These are phyloP conservation scores for Albatrellus sp. DNA, from an alignment of 1,284 basidiomycete genomes.

Conservation along the genomic window DNA sequence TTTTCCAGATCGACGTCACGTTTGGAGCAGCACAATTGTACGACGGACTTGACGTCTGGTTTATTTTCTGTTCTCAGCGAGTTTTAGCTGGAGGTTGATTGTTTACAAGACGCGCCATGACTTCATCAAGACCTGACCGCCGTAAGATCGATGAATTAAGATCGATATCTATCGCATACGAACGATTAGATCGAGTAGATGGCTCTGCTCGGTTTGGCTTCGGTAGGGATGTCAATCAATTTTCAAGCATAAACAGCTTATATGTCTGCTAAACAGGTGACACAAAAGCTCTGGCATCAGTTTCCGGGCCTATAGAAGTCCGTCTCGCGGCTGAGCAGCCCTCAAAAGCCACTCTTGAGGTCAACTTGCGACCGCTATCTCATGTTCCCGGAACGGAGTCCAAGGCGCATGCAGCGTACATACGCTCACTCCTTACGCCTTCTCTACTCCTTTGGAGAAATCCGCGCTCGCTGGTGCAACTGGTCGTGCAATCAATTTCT, in stretches of 20 bases:
- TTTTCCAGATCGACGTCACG: not conserved
- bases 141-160: conserved; percentile 17
- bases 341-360: conserved; percentile 61
- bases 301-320: conserved; percentile 70
- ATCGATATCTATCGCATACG: conserved; percentile 21
- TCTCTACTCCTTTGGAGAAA: conserved; percentile 47
- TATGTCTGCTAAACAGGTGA: conserved; percentile 21
- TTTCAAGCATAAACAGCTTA: not conserved
- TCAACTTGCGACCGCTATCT: conserved; percentile 52
- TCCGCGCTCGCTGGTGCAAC: conserved; percentile 58
- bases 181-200: conserved; percentile 45
- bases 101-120: no score
- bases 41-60: not conserved
- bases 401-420: conserved; percentile 38
- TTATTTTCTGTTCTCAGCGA: no score
- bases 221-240: conserved; percentile 23
- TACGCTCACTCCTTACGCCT: conserved; percentile 46
- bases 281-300: conserved; percentile 44
- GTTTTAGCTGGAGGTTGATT: no score
- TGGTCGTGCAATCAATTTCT: conserved; percentile 50
- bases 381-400: conserved; percentile 53
- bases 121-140: conserved; percentile 16
- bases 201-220: conserved; percentile 57
- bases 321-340: conserved; percentile 52
- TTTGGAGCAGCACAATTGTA: not conserved